These are phyloP conservation scores for Boletus patriciae DNA, from an alignment of 768 basidiomycete species.

Conservation along the genomic window DNA sequence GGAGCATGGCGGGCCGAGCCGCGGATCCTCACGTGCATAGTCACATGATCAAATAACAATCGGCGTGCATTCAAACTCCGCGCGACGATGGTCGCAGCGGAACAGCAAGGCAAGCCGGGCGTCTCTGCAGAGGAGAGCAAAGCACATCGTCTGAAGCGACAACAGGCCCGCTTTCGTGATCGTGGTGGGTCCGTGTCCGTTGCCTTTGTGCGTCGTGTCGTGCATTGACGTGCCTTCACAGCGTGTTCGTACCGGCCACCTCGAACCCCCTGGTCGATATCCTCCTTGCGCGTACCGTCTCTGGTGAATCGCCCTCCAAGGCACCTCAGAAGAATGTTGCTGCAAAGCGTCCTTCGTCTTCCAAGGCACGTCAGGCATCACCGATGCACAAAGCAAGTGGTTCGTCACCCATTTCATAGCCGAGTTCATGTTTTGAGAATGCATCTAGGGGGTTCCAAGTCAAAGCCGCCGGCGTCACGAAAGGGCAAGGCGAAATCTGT, in stretches of 20 bases:
- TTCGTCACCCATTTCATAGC: slow-evolving; percentile 2
- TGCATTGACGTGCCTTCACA: slow-evolving; percentile 21
- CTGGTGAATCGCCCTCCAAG: slow-evolving; percentile 48
- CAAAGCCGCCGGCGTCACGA: slow-evolving; percentile 3
- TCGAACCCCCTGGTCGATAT: slow-evolving; percentile 53
- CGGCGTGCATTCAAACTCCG: background rate
- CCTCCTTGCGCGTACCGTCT: slow-evolving; percentile 49
- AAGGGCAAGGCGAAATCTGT: slow-evolving; percentile 12
- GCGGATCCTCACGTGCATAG: no score
- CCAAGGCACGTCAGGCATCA: slow-evolving; percentile 2
- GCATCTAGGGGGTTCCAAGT: slow-evolving; percentile 15
- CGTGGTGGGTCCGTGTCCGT: slow-evolving; percentile 54
- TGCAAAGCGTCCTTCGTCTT: background rate
- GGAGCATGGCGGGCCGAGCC: no score
- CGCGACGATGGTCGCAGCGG: slow-evolving; percentile 15
- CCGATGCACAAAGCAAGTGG: slow-evolving; percentile 2
- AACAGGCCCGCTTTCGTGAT: slow-evolving; percentile 66
- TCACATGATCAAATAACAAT: background rate
- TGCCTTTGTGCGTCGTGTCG: background rate
- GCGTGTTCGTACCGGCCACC: slow-evolving; percentile 54
- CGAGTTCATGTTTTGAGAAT: background rate
- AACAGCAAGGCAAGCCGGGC: slow-evolving; percentile 26
- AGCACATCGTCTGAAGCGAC: slow-evolving; percentile 57
- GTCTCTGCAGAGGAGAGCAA: slow-evolving; percentile 58
- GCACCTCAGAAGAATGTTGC: background rate